These are phyloP conservation scores for Bruguiera parviflora DNA, from an alignment of 345 rosid genomes.

Conservation along the genomic window DNA sequence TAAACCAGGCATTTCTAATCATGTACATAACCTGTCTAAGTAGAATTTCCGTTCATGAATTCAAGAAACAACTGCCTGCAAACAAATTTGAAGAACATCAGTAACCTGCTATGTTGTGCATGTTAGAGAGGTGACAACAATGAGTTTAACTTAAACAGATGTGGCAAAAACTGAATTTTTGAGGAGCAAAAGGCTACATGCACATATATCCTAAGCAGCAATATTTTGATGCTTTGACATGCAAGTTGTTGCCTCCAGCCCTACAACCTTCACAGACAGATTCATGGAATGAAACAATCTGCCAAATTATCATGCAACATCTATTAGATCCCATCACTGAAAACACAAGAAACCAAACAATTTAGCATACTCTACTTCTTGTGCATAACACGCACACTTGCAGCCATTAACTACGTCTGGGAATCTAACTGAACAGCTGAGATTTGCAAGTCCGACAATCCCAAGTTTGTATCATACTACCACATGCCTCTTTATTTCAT, in stretches of 20 bases:
- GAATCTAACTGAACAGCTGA: not conserved
- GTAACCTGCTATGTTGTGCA: not conserved
- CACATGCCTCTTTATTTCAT: not conserved
- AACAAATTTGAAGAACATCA: not conserved
- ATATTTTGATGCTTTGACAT: not conserved
- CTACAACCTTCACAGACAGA: too few species aligned
- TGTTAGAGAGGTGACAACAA: not conserved
- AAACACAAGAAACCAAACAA: not conserved
- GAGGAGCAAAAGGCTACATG: not conserved
- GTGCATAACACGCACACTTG: not conserved
- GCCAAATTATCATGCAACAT: too few species aligned
- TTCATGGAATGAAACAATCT: too few species aligned
- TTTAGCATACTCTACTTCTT: not conserved
- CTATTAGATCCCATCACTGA: too few species aligned
- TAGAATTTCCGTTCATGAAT: not conserved
- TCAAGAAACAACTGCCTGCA: constrained; percentile 13
- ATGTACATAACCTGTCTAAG: not conserved
- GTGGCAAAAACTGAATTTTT: too few species aligned
- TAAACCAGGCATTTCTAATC: constrained; percentile 3
- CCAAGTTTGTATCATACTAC: not conserved
- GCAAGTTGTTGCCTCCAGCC: too few species aligned
- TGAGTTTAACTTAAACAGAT: not conserved
- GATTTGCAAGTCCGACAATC: not conserved
- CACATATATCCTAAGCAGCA: not conserved
- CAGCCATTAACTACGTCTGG: not conserved